Evolutionary conservation across 78 protist genomes (phyloP).

Genomic region (Dictyostelium citrinum): DNA sequence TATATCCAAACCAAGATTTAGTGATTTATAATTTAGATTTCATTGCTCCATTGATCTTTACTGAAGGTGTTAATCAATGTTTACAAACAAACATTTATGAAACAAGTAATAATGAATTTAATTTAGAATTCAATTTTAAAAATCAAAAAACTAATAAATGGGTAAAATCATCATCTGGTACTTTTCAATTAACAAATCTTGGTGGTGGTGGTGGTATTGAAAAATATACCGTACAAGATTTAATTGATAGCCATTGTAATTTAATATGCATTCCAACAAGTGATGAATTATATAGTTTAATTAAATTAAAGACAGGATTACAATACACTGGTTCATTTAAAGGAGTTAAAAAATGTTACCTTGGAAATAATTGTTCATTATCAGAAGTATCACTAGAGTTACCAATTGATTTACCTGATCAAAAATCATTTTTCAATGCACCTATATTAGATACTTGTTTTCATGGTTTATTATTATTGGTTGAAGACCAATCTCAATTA

Average conservation of each 20-base stretch:
- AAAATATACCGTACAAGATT: background rate
- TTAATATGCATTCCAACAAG: background rate
- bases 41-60: background rate
- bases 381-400: background rate
- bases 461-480: background rate
- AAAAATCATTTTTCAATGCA: background rate
- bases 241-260: background rate
- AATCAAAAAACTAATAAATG: background rate
- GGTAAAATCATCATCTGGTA: background rate
- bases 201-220: background rate
- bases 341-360: background rate
- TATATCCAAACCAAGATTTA: background rate
- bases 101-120: background rate
- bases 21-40: background rate
- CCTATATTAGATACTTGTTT: background rate
- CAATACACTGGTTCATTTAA: background rate
- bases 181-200: background rate
- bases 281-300: background rate
- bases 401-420: background rate
- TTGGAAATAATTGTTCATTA: background rate
- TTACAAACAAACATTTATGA: background rate
- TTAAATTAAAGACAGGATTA: background rate
- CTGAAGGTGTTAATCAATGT: background rate
- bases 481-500: background rate
- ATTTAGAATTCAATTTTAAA: background rate